Percentiles rank a stretch among this genome's conserved stretches.
Conservation (phyloP, 2,329 filamentous ascomycete genomes). For the Aspergillus candidus region DNA sequence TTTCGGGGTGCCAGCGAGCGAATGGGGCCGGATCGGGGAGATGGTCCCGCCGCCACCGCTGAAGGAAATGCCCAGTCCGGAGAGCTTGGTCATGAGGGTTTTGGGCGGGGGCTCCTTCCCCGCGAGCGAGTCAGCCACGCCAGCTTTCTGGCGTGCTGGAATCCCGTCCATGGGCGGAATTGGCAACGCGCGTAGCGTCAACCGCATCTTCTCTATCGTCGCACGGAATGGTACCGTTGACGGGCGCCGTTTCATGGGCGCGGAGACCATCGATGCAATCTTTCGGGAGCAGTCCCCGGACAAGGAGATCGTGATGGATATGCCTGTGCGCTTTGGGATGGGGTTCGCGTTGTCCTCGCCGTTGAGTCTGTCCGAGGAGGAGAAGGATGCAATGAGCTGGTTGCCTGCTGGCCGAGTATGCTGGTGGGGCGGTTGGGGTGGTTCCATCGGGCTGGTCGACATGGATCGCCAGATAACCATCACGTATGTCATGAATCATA, state of each 20-base stretch:
- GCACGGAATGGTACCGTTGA: conserved; percentile 29
- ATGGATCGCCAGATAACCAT: conserved; percentile 39
- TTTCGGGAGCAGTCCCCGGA: conserved; percentile 42
- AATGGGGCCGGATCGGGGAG: conserved; percentile 38
- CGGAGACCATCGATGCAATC: conserved; percentile 40
- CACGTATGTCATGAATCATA: conserved; percentile 44
- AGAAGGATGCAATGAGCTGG: conserved; percentile 14
- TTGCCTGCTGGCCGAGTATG: conserved; percentile 29
- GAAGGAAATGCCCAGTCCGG: conserved; percentile 14
- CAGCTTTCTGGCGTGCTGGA: conserved; percentile 36
- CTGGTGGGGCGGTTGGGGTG: conserved; percentile 45
- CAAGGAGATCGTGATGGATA: conserved; percentile 34
- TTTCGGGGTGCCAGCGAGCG: conserved; percentile 39
- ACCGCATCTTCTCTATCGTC: conserved; percentile 38
- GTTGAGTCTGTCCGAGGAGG: neutral
- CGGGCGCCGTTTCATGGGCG: conserved; percentile 35
- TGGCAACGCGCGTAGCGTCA: conserved; percentile 40
- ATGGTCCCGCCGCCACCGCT: conserved; percentile 26
- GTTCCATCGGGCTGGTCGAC: conserved; percentile 42
- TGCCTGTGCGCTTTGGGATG: conserved; percentile 37
- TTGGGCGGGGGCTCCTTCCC: conserved; percentile 21
- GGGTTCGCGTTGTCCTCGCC: conserved; percentile 37
- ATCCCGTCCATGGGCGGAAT: conserved; percentile 43
- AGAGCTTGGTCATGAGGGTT: conserved; percentile 27
- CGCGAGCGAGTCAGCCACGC: conserved; percentile 17